A percentile compares a stretch with the other conserved stretches of the same genome.
Conservation (phyloP, 345 rosid genomes). For the Hypericum perforatum region DNA sequence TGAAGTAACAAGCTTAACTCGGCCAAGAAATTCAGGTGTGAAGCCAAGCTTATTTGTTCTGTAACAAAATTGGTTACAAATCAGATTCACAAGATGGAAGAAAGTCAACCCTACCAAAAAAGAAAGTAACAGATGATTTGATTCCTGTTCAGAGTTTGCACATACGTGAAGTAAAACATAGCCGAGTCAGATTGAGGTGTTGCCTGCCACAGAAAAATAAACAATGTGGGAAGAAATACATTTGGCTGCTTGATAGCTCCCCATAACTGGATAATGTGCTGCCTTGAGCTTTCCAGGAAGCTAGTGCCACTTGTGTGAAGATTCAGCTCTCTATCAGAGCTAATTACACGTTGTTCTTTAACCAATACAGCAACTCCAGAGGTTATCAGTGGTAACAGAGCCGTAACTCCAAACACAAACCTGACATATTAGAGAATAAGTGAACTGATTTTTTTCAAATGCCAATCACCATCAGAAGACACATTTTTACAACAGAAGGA, state of each 20-base stretch:
- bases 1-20: slow-evolving; percentile 82
- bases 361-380: slow-evolving; percentile 95
- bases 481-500: slow-evolving; percentile 6
- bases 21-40: slow-evolving; percentile 92
- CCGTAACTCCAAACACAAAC: slow-evolving; percentile 93
- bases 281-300: slow-evolving; percentile 63
- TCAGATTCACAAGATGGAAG: no score
- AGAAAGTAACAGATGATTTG: no score
- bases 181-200: slow-evolving; percentile 98
- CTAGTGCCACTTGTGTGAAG: slow-evolving; percentile 29
- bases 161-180: slow-evolving; percentile 95
- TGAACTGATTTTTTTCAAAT: slow-evolving; percentile 3
- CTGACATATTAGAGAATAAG: slow-evolving; percentile 33
- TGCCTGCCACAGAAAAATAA: slow-evolving; percentile 96
- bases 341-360: slow-evolving; percentile 55
- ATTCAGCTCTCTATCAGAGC: slow-evolving; percentile 32
- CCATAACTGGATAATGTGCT: slow-evolving; percentile 54
- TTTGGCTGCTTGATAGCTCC: slow-evolving; percentile 66
- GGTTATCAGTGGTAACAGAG: slow-evolving; percentile 70
- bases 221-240: slow-evolving; percentile 75
- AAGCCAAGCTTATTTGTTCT: slow-evolving; percentile 94
- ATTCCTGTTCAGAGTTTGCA: slow-evolving; percentile 2
- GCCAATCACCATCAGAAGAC: slow-evolving; percentile 5
- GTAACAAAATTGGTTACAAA: slow-evolving; percentile 13
- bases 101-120: no score